phyloP scores from a whole-genome alignment of 352 stramenopile genomes.

The Pythium aphanidermatum region DNA sequence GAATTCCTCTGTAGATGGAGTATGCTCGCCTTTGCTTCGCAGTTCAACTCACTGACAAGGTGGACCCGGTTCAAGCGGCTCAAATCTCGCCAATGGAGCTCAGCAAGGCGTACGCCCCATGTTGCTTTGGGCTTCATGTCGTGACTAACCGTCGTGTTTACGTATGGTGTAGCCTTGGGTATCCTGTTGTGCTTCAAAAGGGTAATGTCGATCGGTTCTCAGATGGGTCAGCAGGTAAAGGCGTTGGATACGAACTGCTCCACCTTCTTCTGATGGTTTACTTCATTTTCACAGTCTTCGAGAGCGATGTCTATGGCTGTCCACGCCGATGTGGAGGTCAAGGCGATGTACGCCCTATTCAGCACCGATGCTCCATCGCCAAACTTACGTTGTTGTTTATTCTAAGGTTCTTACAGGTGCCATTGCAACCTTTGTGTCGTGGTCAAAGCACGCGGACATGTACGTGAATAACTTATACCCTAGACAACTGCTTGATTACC shows the following conservation, averaged over 20 bases:
- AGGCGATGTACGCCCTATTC: conserved; percentile 84
- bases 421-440: conserved; percentile 75
- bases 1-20: conserved; percentile 73
- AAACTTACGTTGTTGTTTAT: not conserved
- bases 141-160: not conserved
- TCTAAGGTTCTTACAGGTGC: conserved; percentile 72
- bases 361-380: too few relatives aligned
- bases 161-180: conserved; percentile 44
- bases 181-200: conserved; percentile 84
- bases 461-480: conserved; percentile 15
- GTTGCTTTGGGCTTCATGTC: not conserved
- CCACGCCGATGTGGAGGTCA: conserved; percentile 87
- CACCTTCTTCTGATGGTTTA: not conserved
- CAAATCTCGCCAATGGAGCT: conserved; percentile 41
- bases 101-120: conserved; percentile 44
- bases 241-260: not conserved
- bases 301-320: conserved; percentile 62
- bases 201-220: conserved; percentile 72
- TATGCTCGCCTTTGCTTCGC: conserved; percentile 70
- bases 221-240: conserved; percentile 65
- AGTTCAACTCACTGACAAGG: conserved; percentile 27
- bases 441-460: conserved; percentile 42
- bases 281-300: conserved; percentile 29
- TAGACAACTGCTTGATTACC: not conserved
- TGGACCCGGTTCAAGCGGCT: conserved; percentile 44